Conservation (phyloP, 2,329 filamentous ascomycete species). For the Knoxdaviesia proteae region DNA sequence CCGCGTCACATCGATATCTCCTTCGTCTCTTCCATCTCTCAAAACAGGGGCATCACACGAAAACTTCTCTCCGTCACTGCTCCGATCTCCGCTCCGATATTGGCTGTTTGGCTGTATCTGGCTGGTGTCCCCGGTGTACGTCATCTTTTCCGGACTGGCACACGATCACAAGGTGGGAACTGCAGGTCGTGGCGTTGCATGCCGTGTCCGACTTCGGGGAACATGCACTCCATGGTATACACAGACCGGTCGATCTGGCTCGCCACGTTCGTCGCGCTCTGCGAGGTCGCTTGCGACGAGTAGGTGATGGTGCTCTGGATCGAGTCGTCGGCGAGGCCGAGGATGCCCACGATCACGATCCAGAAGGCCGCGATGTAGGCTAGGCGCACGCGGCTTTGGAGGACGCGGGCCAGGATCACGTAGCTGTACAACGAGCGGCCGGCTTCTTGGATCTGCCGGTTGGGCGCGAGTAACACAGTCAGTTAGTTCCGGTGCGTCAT, state of each 20-base stretch:
- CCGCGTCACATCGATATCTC: too few relatives aligned
- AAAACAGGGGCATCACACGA: too few relatives aligned
- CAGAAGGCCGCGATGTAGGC: slow-evolving; percentile 33
- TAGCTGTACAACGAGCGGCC: slow-evolving; percentile 27
- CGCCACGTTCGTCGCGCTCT: slow-evolving; percentile 15
- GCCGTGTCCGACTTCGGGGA: slow-evolving; percentile 4
- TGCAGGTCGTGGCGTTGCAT: too few relatives aligned
- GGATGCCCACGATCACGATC: slow-evolving; percentile 30
- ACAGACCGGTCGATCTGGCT: slow-evolving; percentile 19
- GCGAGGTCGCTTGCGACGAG: slow-evolving; percentile 16
- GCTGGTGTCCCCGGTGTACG: too few relatives aligned
- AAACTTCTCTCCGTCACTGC: too few relatives aligned
- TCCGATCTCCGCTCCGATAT: too few relatives aligned
- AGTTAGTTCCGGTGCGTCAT: background rate
- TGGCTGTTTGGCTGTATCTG: too few relatives aligned
- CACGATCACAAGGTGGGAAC: too few relatives aligned
- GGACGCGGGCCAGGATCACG: slow-evolving; percentile 27
- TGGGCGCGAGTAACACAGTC: background rate
- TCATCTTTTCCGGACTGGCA: too few relatives aligned
- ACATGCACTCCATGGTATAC: slow-evolving; percentile 20
- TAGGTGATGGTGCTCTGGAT: slow-evolving; percentile 16
- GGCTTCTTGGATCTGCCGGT: slow-evolving; percentile 18
- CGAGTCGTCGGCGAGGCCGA: slow-evolving; percentile 6
- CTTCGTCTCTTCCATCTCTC: too few relatives aligned
- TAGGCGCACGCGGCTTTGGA: slow-evolving; percentile 18